Conservation (phyloP, 1,284 basidiomycete genomes). For the Rhodotorula sp. region DNA sequence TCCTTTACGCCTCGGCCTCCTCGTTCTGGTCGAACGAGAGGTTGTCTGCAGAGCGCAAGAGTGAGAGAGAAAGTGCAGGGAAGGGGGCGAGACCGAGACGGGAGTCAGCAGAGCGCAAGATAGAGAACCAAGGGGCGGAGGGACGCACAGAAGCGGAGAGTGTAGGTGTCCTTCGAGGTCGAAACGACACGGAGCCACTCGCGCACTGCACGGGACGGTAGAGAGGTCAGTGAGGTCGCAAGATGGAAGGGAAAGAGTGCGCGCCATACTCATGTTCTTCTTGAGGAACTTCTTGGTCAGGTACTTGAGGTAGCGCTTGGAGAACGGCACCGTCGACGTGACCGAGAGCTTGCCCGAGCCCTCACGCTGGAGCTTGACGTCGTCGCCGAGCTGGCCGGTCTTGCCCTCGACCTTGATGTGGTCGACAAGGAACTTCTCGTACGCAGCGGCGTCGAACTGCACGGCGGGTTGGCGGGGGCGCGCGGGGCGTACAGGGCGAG, state of each 20-base stretch:
- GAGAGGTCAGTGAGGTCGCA: background rate
- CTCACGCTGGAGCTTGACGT: slow-evolving; percentile 53
- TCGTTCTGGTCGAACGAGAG: slow-evolving; percentile 45
- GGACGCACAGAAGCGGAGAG: slow-evolving; percentile 6
- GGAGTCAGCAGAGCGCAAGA: background rate
- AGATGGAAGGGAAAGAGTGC: background rate
- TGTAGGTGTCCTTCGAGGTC: background rate
- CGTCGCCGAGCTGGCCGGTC: slow-evolving; percentile 55
- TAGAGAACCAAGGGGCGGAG: background rate
- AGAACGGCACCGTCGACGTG: slow-evolving; percentile 53
- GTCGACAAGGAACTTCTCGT: slow-evolving; percentile 56
- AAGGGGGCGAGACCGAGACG: background rate
- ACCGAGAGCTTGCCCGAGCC: slow-evolving; percentile 54
- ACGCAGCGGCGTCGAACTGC: slow-evolving; percentile 53
- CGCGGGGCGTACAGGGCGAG: too few species aligned
- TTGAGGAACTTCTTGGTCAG: slow-evolving; percentile 52
- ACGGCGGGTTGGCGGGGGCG: too few species aligned
- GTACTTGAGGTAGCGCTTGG: slow-evolving; percentile 56
- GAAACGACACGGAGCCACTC: slow-evolving; percentile 43
- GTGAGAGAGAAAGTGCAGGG: background rate
- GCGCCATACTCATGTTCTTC: slow-evolving; percentile 37
- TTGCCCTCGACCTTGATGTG: slow-evolving; percentile 56
- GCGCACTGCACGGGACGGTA: slow-evolving; percentile 31
- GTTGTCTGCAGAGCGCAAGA: slow-evolving; percentile 44
- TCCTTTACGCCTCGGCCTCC: slow-evolving; percentile 27